Conservation (phyloP, 1,284 basidiomycete species). For the Rhodotorula sp. region DNA sequence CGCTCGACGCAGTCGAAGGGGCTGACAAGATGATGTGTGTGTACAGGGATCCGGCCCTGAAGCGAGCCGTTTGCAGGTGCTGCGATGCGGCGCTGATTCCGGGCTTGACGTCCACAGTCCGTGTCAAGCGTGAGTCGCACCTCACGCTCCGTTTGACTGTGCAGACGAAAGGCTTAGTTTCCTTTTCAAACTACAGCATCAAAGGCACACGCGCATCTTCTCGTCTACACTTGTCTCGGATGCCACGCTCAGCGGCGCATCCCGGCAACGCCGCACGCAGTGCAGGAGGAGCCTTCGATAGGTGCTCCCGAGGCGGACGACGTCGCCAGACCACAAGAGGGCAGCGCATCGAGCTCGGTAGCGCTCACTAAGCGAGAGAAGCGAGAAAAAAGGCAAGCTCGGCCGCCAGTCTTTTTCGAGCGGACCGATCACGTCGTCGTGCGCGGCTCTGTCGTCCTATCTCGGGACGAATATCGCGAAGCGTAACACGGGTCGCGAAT, state of each 20-base stretch:
- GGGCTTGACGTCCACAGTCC: constrained; percentile 62
- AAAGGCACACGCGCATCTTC: constrained; percentile 21
- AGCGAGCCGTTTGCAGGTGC: constrained; percentile 68
- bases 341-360: no score
- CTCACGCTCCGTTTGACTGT: neutral
- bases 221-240: constrained; percentile 20
- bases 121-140: constrained; percentile 60
- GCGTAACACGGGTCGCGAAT: no score
- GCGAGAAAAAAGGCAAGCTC: constrained; percentile 9
- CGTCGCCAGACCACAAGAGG: neutral
- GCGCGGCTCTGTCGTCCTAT: neutral
- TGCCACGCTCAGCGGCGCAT: constrained; percentile 16
- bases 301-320: neutral
- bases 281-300: neutral
- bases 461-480: neutral
- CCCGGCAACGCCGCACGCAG: constrained; percentile 27
- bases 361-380: constrained; percentile 14
- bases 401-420: constrained; percentile 23
- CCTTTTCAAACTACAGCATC: constrained; percentile 6
- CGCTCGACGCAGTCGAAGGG: neutral
- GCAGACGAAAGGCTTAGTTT: neutral
- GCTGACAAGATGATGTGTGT: neutral
- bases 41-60: constrained; percentile 69
- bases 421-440: constrained; percentile 21
- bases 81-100: constrained; percentile 66